Evolutionary conservation across 1,139 yeast genomes (phyloP), one percentile per base, ranked within the genome.

Genomic region (Candida albicans): DNA sequence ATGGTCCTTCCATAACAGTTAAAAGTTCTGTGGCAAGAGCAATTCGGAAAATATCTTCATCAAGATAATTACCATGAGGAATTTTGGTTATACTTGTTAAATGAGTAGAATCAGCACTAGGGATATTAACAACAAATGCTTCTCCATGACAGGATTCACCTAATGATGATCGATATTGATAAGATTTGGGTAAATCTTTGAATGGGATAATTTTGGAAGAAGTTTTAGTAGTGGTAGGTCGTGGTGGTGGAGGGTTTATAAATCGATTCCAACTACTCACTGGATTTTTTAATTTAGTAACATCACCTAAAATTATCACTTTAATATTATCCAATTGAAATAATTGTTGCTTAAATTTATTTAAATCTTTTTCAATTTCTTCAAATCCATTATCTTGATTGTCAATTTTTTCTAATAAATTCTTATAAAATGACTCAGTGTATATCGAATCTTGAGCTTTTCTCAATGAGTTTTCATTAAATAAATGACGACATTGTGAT

Each of bases 1-100:
- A 84, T 32, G 99, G 98, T 1, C 99, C 99, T 64, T 95, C 99
- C 22, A 89, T 89, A 26, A 91, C 87, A 53, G 84, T 85, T 48
- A 95, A 70, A 57, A 84, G 87, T 46, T 87, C 91, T 9, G 86
- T 75, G 7, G 93, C 89, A 15, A 93, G 73, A 0, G 84, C 77
- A 38, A 93, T 75, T 25, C 84, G 83, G 42, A 87, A 82, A 33
- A 83, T 70, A 55, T 91, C 97, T 12, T 77, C 76, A 45, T 85
- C 75, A 26, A 73, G 62, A 56, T 84, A 88, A 50, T 82, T 18
- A 3, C 22, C 81, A 9, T 78, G 69, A 1, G 95, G 89, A 11
- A 87, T 80, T 10, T 71, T 69, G 0, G 95, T 75, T 8, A 82
- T 66, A 0, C 87, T 62, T 27, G 77, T 70, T 61, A 90, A 68